These are phyloP conservation scores for Suillus clintonianus DNA, from an alignment of 768 basidiomycete species.

Conservation along the genomic window DNA sequence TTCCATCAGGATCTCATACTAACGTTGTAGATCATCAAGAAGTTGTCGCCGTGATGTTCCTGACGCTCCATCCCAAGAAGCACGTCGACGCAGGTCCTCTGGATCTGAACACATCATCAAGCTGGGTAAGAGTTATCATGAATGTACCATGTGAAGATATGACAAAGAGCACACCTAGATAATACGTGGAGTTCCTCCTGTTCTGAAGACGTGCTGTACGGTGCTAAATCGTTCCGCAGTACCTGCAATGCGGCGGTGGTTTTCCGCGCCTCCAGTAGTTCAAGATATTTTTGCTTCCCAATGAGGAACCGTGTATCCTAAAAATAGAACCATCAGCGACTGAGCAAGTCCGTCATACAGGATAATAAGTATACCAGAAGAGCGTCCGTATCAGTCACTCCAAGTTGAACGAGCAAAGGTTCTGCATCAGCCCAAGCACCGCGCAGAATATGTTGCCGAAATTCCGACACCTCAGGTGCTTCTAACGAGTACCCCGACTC, in stretches of 20 bases:
- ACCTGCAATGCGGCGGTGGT: slow-evolving; percentile 83
- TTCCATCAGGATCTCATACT: slow-evolving; percentile 16
- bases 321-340: slow-evolving; percentile 22
- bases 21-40: slow-evolving; percentile 82
- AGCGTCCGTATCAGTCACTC: slow-evolving; percentile 66
- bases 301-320: slow-evolving; percentile 87
- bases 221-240: slow-evolving; percentile 85
- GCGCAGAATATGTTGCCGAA: slow-evolving; percentile 76
- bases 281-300: slow-evolving; percentile 94
- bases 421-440: slow-evolving; percentile 84
- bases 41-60: slow-evolving; percentile 78
- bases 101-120: slow-evolving; percentile 91
- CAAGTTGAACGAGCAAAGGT: slow-evolving; percentile 63
- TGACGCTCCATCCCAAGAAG: slow-evolving; percentile 87
- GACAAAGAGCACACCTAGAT: slow-evolving; percentile 65
- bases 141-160: slow-evolving; percentile 16
- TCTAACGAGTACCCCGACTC: slow-evolving; percentile 93
- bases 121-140: slow-evolving; percentile 41
- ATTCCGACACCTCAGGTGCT: slow-evolving; percentile 71
- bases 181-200: slow-evolving; percentile 81
- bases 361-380: slow-evolving; percentile 56
- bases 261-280: slow-evolving; percentile 80
- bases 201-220: slow-evolving; percentile 76
- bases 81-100: slow-evolving; percentile 77
- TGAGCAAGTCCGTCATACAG: slow-evolving; percentile 6